Base-by-base conservation (phyloP, 148 eudicot genomes). In the Vaccinium corymbosum region DNA sequence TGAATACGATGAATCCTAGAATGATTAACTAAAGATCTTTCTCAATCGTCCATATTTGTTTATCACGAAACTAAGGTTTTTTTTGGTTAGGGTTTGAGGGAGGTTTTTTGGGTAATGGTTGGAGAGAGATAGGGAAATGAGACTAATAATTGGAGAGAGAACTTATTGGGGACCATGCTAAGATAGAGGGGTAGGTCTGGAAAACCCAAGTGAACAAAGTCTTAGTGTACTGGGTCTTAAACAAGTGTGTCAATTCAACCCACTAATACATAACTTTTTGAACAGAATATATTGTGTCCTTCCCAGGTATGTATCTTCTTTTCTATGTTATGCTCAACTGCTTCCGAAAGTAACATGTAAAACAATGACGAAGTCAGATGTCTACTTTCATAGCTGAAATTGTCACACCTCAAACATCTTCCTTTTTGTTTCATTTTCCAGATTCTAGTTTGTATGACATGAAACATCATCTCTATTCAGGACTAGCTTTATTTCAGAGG, bases 401-500 rank as follows among this genome's bases (percentile, higher is more conserved):
- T 42, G 35, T 29, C 32, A 25, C 51, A 81, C 46, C 22, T 68
- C n/a, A 20, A 27, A 25, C 55, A 7, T 81, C 1, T 46, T 12
- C 17, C 27, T 38, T n/a, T n/a, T 22, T 9, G n/a, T 81, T 81
- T 51, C 73, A 80, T 62, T 49, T 68, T 70, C 22, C 16, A 11
- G 62, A 49, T 61, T 19, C 1, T 64, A 51, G 5, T 81, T 51
- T 70, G 38, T 32, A 27, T 49, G 46, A 29, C 66, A 20, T 42
- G 13, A 46, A 22, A 66, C 27, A 51, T 42, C 38, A 13, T 81
- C 55, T 81, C 7, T 75, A 16, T 79, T 46, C 84, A 94, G 98
- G 95, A 56, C 85, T 94, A 80, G 93, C 95, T 76, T 89, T 94
- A 79, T 84, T 94, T 81, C 93, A 89, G 83, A 88, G 83, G 81